phyloP scores from a whole-genome alignment of 345 rosid genomes.

The Acer saccharum region DNA sequence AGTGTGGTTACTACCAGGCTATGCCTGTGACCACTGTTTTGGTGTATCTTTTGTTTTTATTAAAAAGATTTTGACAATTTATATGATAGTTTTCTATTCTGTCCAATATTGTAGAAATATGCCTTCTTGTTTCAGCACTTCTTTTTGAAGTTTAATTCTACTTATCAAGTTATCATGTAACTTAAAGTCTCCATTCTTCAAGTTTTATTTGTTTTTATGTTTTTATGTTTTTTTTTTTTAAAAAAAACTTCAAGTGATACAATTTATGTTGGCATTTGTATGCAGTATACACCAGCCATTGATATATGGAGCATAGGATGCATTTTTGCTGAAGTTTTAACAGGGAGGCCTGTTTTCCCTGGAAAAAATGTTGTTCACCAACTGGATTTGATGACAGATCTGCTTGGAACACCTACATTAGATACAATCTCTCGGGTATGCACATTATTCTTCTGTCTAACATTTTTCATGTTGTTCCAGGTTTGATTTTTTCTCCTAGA shows the following conservation, averaged over 20 bases:
- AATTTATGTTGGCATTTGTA: conserved; percentile 14
- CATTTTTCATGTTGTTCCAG: conserved; percentile 1
- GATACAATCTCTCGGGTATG: conserved; percentile 87
- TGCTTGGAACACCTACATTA: conserved; percentile 89
- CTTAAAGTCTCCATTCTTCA: conserved; percentile 9
- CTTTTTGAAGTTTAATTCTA: not conserved
- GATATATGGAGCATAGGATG: conserved; percentile 99
- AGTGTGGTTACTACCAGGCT: not conserved
- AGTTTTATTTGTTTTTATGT: not conserved
- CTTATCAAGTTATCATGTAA: not conserved
- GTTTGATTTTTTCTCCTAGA: not conserved
- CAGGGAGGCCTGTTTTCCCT: conserved; percentile 89
- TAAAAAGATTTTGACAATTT: not conserved
- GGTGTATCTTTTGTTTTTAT: not conserved
- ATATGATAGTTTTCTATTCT: not conserved
- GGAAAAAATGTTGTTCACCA: conserved; percentile 98
- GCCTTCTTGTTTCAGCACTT: not conserved
- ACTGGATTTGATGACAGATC: conserved; percentile 94
- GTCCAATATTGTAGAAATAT: not conserved
- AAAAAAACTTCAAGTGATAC: not conserved
- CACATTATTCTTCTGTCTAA: conserved; percentile 4
- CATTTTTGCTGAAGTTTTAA: conserved; percentile 91
- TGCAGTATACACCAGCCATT: conserved; percentile 96
- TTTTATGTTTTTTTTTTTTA: too few species aligned
- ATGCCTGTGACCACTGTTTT: not conserved